Base-by-base conservation (phyloP, 2,329 filamentous ascomycete genomes). In the Bipolaris zeicola region DNA sequence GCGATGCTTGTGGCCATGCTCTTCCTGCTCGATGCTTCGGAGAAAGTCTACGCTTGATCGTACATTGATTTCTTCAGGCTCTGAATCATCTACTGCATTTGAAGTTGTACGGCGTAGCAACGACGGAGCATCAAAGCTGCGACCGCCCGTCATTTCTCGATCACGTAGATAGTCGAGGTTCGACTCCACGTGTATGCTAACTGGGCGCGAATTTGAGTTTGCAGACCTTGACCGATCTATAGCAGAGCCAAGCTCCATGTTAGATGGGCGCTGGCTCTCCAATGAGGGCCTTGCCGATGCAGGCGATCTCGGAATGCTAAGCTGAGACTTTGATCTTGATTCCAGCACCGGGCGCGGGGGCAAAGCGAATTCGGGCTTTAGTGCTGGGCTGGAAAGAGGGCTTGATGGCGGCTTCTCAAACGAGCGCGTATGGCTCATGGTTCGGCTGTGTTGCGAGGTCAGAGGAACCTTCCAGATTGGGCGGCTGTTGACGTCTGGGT, bases 111-210 rank as follows among this genome's bases (percentile, higher is more conserved):
- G 64, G 43, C 66, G 67, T 34, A 65, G 61, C 54, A 70, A 62
- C 4, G 71, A 70, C 10, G 69, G 67, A 1, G 70, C 66, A 52
- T 75, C 68, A 24, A 74, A 73, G 37, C 52, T 72, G 16, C 72
- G 72, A 60, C 66, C 58, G 65, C 79, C 65, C 64, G 83, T 80
- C 20, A 80, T 81, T 70, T 96, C 92, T 49, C 87, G 85, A 66
- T 95, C 92, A 20, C 91, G 88, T 16, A 96, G 80, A 68, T 91
- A 92, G 57, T 96, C 92, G 50, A 95, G 81, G 69, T 89, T 92
- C 0, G 90, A 90, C 65, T 92, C 90, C 3, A 96, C 83, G 72
- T 93, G 91, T 33, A 91, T 90, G 73, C 93, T 97, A 0, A 87
- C 82, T 70, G 94, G 94, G 43, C 94, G 85, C 51, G 86, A 83